phyloP scores from a whole-genome alignment of 208 protist species.

The Trichomonas vaginalis region DNA sequence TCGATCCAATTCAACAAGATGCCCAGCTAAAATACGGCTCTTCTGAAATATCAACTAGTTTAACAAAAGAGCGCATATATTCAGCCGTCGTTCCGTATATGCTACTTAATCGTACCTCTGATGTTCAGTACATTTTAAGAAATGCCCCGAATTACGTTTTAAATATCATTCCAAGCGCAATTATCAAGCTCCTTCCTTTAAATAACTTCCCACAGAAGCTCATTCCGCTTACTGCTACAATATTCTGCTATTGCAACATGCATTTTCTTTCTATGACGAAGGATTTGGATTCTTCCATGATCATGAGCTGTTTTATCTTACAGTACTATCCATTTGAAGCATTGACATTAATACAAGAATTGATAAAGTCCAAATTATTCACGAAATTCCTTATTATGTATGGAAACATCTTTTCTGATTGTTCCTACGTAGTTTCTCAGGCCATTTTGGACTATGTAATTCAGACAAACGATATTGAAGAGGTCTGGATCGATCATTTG shows the following conservation, averaged over 20 bases:
- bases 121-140: neutral
- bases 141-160: neutral
- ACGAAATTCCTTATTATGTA: neutral
- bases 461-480: neutral
- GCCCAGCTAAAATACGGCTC: neutral
- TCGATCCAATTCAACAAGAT: neutral
- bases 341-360: neutral
- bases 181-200: neutral
- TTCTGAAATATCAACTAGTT: neutral
- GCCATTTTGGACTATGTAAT: neutral
- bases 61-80: neutral
- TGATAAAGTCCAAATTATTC: neutral
- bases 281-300: neutral
- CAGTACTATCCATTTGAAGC: neutral
- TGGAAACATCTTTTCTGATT: neutral
- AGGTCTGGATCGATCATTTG: neutral
- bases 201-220: neutral
- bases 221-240: neutral
- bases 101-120: neutral
- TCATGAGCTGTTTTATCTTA: neutral
- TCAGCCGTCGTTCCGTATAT: neutral
- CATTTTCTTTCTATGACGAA: neutral
- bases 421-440: neutral
- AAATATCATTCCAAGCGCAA: neutral
- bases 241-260: neutral